Conservation (phyloP, 2,329 filamentous ascomycete genomes). For the Aspergillus udagawae region DNA sequence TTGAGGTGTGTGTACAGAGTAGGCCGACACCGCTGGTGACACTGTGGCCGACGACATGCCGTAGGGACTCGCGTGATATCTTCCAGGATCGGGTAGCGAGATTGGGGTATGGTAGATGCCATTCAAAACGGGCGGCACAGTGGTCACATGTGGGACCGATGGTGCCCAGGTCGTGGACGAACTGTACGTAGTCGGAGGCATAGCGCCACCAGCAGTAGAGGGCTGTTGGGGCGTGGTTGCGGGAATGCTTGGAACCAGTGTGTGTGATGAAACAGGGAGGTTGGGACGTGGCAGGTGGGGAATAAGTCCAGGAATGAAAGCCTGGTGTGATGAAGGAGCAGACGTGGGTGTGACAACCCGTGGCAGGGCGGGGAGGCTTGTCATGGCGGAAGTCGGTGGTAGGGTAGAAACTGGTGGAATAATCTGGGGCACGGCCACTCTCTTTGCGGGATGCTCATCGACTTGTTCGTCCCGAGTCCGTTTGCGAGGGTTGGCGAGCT, state of each 20-base stretch:
- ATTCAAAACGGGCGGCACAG: conserved; percentile 25
- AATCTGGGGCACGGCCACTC: conserved; percentile 29
- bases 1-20: conserved; percentile 58
- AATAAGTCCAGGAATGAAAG: conserved; percentile 31
- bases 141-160: conserved; percentile 33
- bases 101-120: conserved; percentile 27
- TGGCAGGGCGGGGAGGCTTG: conserved; percentile 28
- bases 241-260: conserved; percentile 35
- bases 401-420: conserved; percentile 23
- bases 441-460: conserved; percentile 57
- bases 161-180: conserved; percentile 50
- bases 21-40: conserved; percentile 67
- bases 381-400: conserved; percentile 21
- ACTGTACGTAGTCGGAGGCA: conserved; percentile 68
- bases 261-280: conserved; percentile 59
- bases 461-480: conserved; percentile 54
- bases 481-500: conserved; percentile 46
- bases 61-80: conserved; percentile 49
- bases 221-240: conserved; percentile 54
- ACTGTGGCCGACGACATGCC: conserved; percentile 51
- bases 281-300: conserved; percentile 67
- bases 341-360: conserved; percentile 32
- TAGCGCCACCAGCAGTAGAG: conserved; percentile 62
- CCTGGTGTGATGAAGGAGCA: conserved; percentile 27
- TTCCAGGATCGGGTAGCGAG: conserved; percentile 31